Conservation (phyloP, 2,329 filamentous ascomycete genomes). For the Chaetomium globosum region DNA sequence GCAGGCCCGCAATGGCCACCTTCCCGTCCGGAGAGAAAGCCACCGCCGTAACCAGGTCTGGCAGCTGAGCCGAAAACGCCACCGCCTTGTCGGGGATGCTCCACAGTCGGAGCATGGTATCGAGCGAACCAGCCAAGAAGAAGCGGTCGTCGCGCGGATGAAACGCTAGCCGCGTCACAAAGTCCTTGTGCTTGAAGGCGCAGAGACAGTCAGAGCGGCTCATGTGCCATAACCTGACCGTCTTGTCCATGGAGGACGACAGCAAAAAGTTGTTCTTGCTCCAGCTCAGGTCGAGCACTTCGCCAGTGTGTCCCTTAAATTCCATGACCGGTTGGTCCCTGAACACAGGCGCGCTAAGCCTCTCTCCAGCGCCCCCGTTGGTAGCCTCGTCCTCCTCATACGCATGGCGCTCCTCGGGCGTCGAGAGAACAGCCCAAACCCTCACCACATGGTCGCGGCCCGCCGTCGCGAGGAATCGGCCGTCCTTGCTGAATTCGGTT, state of each 20-base stretch:
- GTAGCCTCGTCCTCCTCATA: slow-evolving; percentile 70
- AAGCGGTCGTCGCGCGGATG: slow-evolving; percentile 95
- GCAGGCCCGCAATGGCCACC: slow-evolving; percentile 81
- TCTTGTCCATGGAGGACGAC: slow-evolving; percentile 98
- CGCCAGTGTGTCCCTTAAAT: slow-evolving; percentile 80
- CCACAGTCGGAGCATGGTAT: slow-evolving; percentile 87
- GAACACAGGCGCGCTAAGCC: slow-evolving; percentile 88
- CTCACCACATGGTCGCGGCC: slow-evolving; percentile 85
- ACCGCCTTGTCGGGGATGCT: slow-evolving; percentile 96
- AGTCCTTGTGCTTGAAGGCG: slow-evolving; percentile 91
- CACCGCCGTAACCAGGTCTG: slow-evolving; percentile 91
- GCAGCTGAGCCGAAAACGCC: slow-evolving; percentile 74
- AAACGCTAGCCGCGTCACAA: slow-evolving; percentile 92
- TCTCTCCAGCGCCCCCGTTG: slow-evolving; percentile 56
- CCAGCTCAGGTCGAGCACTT: slow-evolving; percentile 91
- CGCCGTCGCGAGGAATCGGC: slow-evolving; percentile 86
- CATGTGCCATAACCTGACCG: slow-evolving; percentile 90
- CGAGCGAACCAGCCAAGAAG: slow-evolving; percentile 90
- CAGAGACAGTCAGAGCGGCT: slow-evolving; percentile 83
- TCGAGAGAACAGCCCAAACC: slow-evolving; percentile 86
- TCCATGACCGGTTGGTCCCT: slow-evolving; percentile 74
- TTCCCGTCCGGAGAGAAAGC: slow-evolving; percentile 92
- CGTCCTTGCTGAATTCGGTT: slow-evolving; percentile 88
- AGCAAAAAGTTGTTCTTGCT: slow-evolving; percentile 98
- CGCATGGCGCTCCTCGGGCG: slow-evolving; percentile 72